Conservation (phyloP, 805 yeast species). For the Spathaspora girioi region DNA sequence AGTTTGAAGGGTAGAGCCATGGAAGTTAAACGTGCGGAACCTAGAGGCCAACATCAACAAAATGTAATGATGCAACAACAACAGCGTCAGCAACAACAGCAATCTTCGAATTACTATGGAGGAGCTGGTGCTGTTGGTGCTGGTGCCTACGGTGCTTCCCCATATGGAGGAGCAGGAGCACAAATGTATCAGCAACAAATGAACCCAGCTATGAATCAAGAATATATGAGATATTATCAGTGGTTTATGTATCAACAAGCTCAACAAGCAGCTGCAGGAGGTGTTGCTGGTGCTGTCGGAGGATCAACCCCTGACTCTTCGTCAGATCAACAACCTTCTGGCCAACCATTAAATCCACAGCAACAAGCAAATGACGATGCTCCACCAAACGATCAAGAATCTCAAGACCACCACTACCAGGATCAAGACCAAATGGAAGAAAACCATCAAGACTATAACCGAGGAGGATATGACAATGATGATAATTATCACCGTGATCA, state of each 20-base stretch:
- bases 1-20: conserved; percentile 81
- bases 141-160: conserved; percentile 8
- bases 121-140: background rate
- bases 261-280: conserved; percentile 26
- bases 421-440: conserved; percentile 5
- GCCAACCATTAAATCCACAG: conserved; percentile 43
- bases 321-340: conserved; percentile 20
- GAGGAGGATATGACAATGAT: conserved; percentile 3
- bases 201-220: conserved; percentile 58
- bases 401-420: conserved; percentile 5
- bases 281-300: conserved; percentile 7
- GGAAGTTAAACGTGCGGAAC: conserved; percentile 83
- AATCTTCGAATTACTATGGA: conserved; percentile 12
- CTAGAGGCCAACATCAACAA: conserved; percentile 64
- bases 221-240: conserved; percentile 60
- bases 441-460: background rate
- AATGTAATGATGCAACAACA: conserved; percentile 31
- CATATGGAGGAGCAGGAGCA: conserved; percentile 21
- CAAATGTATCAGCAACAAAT: conserved; percentile 21
- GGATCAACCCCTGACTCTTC: background rate
- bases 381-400: conserved; percentile 13
- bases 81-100: conserved; percentile 25
- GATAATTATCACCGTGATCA: conserved; percentile 19
- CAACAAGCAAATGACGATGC: conserved; percentile 25
- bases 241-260: conserved; percentile 58